Conservation (phyloP, 305 asterid genomes). For the Rubia balearica region DNA sequence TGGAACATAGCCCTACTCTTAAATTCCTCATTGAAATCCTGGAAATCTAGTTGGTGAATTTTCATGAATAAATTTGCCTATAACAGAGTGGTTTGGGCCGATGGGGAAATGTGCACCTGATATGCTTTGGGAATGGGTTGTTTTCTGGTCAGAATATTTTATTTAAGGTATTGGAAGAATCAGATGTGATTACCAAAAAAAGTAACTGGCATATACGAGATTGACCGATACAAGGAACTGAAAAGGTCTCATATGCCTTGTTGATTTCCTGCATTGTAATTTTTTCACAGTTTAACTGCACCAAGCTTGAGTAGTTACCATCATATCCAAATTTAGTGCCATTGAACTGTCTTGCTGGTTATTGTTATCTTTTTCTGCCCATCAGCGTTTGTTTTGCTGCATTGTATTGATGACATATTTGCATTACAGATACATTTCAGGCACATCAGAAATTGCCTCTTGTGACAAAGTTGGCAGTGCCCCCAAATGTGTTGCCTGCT, state of each 20-base stretch:
- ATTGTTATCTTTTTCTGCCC: neutral
- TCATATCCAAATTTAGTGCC: neutral
- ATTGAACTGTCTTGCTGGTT: neutral
- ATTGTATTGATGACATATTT: slow-evolving; percentile 15
- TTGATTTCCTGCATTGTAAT: neutral
- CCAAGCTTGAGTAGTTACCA: neutral
- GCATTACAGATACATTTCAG: slow-evolving; percentile 37
- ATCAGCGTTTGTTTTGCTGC: slow-evolving; percentile 7
- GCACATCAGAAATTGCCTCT: slow-evolving; percentile 40
- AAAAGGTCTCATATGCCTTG: neutral
- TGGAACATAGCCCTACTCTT: neutral
- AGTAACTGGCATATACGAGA: neutral
- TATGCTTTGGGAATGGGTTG: neutral
- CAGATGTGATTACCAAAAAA: neutral
- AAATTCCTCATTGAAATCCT: neutral
- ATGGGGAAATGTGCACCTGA: neutral
- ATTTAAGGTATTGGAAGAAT: neutral
- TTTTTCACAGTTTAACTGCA: neutral
- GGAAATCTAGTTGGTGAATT: neutral
- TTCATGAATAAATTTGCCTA: neutral
- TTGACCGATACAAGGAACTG: neutral
- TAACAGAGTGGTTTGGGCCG: neutral
- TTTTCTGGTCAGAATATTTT: neutral
- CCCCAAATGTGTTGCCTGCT: slow-evolving; percentile 29
- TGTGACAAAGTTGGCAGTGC: slow-evolving; percentile 25